Evolutionary conservation across 2,329 filamentous ascomycete species (phyloP), one percentile per base, ranked within the genome.

Genomic region (Penicillium aurantiogriseum): DNA sequence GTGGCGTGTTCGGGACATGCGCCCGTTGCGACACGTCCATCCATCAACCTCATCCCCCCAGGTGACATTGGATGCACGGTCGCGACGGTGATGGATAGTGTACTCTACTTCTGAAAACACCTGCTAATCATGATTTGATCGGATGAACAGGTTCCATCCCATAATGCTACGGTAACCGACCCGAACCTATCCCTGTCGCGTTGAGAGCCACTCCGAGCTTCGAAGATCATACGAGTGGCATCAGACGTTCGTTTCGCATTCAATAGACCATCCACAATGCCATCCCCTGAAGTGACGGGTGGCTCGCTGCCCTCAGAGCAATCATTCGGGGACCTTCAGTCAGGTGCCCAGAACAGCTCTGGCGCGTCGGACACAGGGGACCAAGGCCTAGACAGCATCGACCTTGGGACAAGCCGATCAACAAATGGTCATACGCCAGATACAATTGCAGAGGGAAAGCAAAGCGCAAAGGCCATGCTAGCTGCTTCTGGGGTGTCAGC

Each of bases 381-480:
- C 29, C 60, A 60, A 35, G 59, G 64, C 57, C 63, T 52, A 23
- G 67, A 71, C 45, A 56, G 61, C 39, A 46, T 66, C 31, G 68
- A 65, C n/a, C 50, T 62, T 23, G 60, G 62, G 27, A 49, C 64
- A 29, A 67, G 66, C 42, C 67, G 66, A 42, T 63, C 65, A 33
- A 56, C 62, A 23, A 71, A 74, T 61, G 71, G 70, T 27, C 58
- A 65, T 13, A 50, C 59, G 36, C 55, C 67, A 11, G 78, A 81
- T 71, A 71, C 76, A 53, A 84, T 86, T 55, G 77, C 79, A 53
- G 82, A 85, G 70, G 81, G 81, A 53, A 87, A 87, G 67, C 81
- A 85, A 67, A 83, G 81, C 69, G 83, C 83, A 47, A 85, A 83
- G 71, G 82, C 83, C 39, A 77, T 84, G 51, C 77, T 86, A 68